Conservation (phyloP, 1,284 basidiomycete species). For the Irpex lacteus region DNA sequence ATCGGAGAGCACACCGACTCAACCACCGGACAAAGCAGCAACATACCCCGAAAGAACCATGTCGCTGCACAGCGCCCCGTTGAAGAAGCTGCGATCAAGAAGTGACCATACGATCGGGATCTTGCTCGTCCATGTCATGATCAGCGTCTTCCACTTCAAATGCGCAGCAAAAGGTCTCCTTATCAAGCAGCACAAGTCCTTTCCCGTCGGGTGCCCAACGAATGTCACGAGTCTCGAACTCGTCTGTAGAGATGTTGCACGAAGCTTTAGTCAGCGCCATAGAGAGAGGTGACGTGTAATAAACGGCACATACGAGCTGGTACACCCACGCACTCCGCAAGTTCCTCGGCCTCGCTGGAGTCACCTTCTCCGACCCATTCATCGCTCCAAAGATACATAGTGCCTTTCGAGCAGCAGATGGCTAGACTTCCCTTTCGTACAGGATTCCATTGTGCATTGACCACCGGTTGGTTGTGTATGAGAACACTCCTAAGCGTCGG, state of each 20-base stretch:
- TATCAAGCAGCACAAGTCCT: conserved; percentile 68
- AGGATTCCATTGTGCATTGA: conserved; percentile 75
- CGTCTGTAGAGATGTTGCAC: conserved; percentile 37
- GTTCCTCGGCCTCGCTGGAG: conserved; percentile 51
- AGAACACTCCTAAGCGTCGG: conserved; percentile 66
- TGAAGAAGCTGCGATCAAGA: background rate
- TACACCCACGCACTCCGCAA: conserved; percentile 80
- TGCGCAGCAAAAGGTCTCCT: conserved; percentile 78
- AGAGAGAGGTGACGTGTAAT: background rate
- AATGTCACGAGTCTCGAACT: conserved; percentile 63
- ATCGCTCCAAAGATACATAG: conserved; percentile 79
- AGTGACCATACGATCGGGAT: background rate
- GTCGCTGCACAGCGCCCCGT: background rate
- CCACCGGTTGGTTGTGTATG: conserved; percentile 56
- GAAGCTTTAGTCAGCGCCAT: background rate
- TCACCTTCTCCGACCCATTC: conserved; percentile 74
- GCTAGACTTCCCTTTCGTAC: conserved; percentile 65
- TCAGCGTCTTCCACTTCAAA: conserved; percentile 69
- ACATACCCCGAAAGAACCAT: background rate
- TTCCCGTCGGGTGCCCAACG: conserved; percentile 85
- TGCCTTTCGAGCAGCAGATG: conserved; percentile 65
- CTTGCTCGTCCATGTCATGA: conserved; percentile 10
- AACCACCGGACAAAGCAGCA: background rate
- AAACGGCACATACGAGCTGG: conserved; percentile 59
- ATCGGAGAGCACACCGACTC: background rate